These are phyloP conservation scores for Diplodia mutila DNA, from an alignment of 2,329 filamentous ascomycete genomes.

Conservation along the genomic window DNA sequence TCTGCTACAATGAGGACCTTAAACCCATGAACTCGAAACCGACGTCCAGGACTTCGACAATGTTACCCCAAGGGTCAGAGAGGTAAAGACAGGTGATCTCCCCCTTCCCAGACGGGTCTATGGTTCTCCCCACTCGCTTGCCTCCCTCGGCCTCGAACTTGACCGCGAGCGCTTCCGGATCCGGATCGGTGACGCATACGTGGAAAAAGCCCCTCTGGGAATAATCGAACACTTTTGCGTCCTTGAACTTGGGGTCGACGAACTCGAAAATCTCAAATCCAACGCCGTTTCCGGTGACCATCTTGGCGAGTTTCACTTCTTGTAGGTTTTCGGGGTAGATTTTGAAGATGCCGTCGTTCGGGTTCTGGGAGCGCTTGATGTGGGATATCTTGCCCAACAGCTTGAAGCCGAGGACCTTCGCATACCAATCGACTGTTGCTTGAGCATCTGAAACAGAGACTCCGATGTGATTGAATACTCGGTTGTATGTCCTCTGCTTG, in stretches of 20 bases:
- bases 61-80: neutral
- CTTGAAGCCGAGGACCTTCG: neutral
- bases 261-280: neutral
- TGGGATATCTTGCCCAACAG: neutral
- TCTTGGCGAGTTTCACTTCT: neutral
- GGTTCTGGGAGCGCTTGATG: neutral
- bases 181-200: neutral
- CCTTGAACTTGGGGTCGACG: neutral
- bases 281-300: neutral
- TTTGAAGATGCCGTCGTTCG: neutral
- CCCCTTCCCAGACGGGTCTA: neutral
- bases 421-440: neutral
- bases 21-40: neutral
- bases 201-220: neutral
- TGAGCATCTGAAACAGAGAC: neutral
- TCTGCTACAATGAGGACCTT: neutral
- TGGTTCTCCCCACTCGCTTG: neutral
- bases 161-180: neutral
- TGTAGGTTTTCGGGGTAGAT: neutral
- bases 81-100: neutral
- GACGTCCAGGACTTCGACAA: neutral
- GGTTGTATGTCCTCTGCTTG: neutral
- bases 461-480: neutral
- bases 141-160: neutral
- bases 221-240: neutral